phyloP scores from a whole-genome alignment of 345 rosid genomes.

The Eucalyptus decipiens region DNA sequence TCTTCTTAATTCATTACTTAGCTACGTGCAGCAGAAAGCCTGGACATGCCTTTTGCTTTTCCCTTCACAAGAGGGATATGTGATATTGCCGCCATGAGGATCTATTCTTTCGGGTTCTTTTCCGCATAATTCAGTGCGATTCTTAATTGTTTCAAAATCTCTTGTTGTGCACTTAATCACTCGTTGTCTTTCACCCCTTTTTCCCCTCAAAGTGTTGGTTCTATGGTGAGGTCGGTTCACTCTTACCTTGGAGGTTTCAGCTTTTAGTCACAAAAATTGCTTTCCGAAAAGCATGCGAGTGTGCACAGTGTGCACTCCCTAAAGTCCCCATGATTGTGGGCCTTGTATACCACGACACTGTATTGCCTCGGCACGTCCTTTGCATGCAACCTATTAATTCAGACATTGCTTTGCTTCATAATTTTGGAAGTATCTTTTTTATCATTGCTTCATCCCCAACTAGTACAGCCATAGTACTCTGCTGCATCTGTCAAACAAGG shows the following conservation, averaged over 20 bases:
- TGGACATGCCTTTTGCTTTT: not conserved
- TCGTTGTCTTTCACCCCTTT: not conserved
- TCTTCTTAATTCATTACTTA: not conserved
- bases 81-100: not conserved
- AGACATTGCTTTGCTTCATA: not conserved
- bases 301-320: not conserved
- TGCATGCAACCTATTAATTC: not conserved
- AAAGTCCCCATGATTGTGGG: not conserved
- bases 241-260: not conserved
- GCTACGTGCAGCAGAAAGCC: not conserved
- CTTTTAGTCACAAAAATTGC: not conserved
- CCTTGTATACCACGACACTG: not conserved
- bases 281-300: not conserved
- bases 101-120: not conserved
- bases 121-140: not conserved
- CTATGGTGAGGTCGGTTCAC: not conserved
- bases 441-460: not conserved
- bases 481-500: slow-evolving; percentile 40
- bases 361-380: not conserved
- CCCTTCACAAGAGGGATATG: not conserved
- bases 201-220: not conserved
- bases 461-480: not conserved
- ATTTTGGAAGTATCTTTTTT: not conserved
- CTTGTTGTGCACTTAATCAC: not conserved
- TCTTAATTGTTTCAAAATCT: not conserved